A percentile compares a stretch with the other conserved stretches of the same genome.
phyloP scores from a whole-genome alignment of 2,329 filamentous ascomycete species.

The Talaromyces islandicus region DNA sequence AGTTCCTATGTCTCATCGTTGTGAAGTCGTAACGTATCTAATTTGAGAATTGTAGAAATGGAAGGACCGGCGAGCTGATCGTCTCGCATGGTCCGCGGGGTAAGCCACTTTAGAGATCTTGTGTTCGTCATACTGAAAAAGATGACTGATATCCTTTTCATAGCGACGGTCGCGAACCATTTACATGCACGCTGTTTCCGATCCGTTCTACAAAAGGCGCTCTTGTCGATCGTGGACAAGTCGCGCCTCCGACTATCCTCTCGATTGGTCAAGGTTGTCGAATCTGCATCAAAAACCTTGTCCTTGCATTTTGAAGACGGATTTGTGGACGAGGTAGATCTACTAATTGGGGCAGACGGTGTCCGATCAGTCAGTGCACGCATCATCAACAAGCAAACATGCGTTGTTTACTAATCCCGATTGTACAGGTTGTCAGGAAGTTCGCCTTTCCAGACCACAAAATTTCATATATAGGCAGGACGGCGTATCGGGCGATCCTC shows the following conservation, averaged over 20 bases:
- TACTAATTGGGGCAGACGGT: slow-evolving; percentile 1
- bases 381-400: too few relatives aligned
- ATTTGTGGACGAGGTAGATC: not conserved
- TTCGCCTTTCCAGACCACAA: slow-evolving; percentile 5
- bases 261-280: not conserved
- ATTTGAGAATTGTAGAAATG: not conserved
- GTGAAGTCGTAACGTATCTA: too few relatives aligned
- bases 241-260: not conserved
- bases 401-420: not conserved
- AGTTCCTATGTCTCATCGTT: not conserved
- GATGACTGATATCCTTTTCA: too few relatives aligned
- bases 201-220: not conserved
- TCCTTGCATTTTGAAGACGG: not conserved
- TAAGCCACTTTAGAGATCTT: too few relatives aligned
- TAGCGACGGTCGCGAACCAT: not conserved
- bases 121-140: too few relatives aligned
- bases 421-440: not conserved
- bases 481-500: not conserved
- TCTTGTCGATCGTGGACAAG: not conserved
- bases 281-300: not conserved
- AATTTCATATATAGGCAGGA: not conserved
- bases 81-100: not conserved
- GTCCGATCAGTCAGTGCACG: slow-evolving; percentile 1
- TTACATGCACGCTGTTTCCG: slow-evolving; percentile 1
- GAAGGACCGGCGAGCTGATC: not conserved